Evolutionary conservation across 208 protist species (phyloP).

Genomic region (Wallacemonas sp.): DNA sequence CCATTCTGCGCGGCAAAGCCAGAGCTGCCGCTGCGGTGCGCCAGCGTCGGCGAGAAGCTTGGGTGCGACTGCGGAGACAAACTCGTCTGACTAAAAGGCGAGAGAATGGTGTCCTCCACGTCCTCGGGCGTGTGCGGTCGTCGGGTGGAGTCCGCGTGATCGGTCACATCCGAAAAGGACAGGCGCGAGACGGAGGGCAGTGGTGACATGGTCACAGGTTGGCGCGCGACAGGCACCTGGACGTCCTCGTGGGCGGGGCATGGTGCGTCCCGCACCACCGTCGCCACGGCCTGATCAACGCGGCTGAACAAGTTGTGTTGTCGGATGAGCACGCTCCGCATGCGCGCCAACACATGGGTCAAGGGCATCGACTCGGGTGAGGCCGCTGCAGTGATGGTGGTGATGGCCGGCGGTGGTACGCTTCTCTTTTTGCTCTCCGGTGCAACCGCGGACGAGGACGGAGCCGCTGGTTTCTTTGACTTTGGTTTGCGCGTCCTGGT

Average conservation of each 20-base stretch:
- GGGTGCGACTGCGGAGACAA: constrained; percentile 3
- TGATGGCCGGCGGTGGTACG: background rate
- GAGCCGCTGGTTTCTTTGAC: too few species aligned
- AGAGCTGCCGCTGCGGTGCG: too few species aligned
- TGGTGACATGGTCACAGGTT: background rate
- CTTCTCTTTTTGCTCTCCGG: background rate
- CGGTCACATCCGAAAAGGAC: background rate
- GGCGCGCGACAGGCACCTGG: background rate
- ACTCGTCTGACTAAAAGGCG: background rate
- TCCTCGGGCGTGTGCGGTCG: background rate
- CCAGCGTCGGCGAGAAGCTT: constrained; percentile 9
- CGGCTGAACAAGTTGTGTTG: background rate
- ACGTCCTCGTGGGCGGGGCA: background rate
- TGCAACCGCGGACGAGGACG: too few species aligned
- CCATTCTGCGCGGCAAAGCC: too few species aligned
- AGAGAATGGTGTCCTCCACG: constrained; percentile 4
- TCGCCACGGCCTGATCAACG: background rate
- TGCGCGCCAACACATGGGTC: background rate
- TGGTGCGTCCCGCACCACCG: too few species aligned
- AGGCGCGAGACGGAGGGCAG: background rate
- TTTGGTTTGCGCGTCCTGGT: too few species aligned
- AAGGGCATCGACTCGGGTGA: too few species aligned
- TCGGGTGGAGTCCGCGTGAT: background rate
- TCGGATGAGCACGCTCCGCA: background rate
- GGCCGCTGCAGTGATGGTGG: background rate